A percentile compares a stretch with the other conserved stretches of the same genome.
These are phyloP conservation scores for Yamadazyma atmosphaerica DNA, from an alignment of 1,139 yeast genomes.

Conservation along the genomic window DNA sequence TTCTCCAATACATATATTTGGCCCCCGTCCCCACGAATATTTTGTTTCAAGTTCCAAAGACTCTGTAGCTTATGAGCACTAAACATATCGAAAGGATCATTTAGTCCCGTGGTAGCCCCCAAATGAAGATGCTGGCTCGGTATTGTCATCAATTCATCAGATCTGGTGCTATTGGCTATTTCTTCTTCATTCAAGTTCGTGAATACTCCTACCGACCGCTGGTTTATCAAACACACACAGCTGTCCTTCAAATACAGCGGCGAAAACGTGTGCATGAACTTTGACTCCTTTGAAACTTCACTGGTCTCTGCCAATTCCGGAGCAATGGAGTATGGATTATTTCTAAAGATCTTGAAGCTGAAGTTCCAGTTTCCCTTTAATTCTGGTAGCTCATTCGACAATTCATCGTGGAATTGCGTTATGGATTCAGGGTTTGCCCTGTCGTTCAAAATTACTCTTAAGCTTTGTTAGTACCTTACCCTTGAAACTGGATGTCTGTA, in stretches of 20 bases:
- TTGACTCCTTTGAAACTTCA: constrained; percentile 37
- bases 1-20: constrained; percentile 56
- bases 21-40: constrained; percentile 79
- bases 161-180: constrained; percentile 11
- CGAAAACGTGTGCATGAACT: constrained; percentile 56
- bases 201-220: constrained; percentile 46
- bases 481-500: constrained; percentile 6
- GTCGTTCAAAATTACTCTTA: constrained; percentile 51
- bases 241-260: constrained; percentile 55
- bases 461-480: constrained; percentile 12
- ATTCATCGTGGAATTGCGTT: constrained; percentile 63
- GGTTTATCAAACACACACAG: constrained; percentile 55
- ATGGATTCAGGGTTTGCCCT: constrained; percentile 66
- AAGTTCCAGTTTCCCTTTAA: constrained; percentile 63
- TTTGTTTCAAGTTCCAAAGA: constrained; percentile 70
- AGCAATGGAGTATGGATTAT: constrained; percentile 54
- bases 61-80: constrained; percentile 62
- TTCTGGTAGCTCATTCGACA: constrained; percentile 63
- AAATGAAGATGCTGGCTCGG: constrained; percentile 40
- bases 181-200: constrained; percentile 42
- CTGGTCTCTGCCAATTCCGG: constrained; percentile 31
- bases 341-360: constrained; percentile 62
- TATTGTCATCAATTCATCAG: constrained; percentile 24
- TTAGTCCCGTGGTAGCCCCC: constrained; percentile 50
- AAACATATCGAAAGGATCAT: constrained; percentile 51